A percentile compares a stretch with the other conserved stretches of the same genome.
Evolutionary conservation across 2,329 filamentous ascomycete genomes (phyloP).

Genomic region (Fusarium incarnatum): DNA sequence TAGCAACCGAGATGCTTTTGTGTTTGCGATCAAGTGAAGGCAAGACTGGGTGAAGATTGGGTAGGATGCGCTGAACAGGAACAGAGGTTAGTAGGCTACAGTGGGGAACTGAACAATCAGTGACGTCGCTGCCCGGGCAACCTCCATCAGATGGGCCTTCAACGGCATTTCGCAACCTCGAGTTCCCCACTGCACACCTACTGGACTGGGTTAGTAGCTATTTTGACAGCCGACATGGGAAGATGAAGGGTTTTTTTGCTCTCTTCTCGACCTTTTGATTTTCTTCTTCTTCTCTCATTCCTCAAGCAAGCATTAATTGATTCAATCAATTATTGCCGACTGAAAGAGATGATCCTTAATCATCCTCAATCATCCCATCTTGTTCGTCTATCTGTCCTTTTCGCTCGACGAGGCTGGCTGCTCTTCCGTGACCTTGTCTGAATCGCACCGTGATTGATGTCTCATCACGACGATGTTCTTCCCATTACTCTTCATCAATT

Average conservation of each 20-base stretch:
- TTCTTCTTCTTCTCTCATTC: background rate
- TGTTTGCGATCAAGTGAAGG: conserved; percentile 20
- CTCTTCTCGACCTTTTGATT: background rate
- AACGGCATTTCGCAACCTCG: conserved; percentile 7
- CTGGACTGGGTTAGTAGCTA: conserved; percentile 29
- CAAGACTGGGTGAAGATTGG: conserved; percentile 8
- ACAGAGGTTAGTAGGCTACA: background rate
- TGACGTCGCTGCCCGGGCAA: conserved; percentile 50
- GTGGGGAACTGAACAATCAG: conserved; percentile 26
- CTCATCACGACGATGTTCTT: conserved; percentile 13
- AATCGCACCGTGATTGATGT: conserved; percentile 18
- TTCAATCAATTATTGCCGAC: conserved; percentile 7
- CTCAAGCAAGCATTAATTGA: conserved; percentile 4
- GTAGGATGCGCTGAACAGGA: background rate
- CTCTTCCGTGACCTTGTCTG: conserved; percentile 22
- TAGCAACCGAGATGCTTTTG: background rate
- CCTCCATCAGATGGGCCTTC: conserved; percentile 16
- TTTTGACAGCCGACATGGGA: conserved; percentile 20
- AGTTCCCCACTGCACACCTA: conserved; percentile 14
- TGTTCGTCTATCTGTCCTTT: conserved; percentile 1
- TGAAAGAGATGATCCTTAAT: background rate
- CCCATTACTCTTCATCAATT: conserved; percentile 2
- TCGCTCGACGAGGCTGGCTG: conserved; percentile 10
- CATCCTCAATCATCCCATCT: background rate
- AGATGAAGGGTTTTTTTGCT: conserved; percentile 23